Evolutionary conservation across 129 eudicot genomes (phyloP).

Genomic region (Helichrysum umbraculigerum): DNA sequence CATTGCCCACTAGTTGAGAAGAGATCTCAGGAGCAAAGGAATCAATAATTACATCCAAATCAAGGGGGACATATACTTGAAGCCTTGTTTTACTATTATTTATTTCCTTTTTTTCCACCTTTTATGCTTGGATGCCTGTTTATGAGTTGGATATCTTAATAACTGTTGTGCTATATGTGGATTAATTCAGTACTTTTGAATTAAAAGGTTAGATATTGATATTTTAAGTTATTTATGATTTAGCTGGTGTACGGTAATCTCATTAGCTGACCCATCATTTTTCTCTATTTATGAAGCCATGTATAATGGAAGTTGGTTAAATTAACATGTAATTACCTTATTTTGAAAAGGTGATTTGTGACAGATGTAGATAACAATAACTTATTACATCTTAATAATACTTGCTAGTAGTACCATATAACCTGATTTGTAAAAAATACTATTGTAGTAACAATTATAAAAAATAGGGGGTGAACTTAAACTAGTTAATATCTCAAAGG

Average conservation of each 20-base stretch:
- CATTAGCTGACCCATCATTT: too few relatives aligned
- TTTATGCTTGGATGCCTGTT: conserved; percentile 11
- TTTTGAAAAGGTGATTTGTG: neutral
- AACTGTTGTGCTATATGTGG: neutral
- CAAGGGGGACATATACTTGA: conserved; percentile 16
- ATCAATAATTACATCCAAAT: conserved; percentile 17
- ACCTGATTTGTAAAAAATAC: neutral
- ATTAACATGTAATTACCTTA: neutral
- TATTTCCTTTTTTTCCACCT: neutral
- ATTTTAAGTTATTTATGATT: neutral
- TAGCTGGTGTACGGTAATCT: neutral
- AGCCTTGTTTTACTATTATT: neutral
- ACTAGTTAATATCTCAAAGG: conserved; percentile 19
- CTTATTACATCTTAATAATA: too few relatives aligned
- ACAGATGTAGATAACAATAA: neutral
- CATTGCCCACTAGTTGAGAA: neutral
- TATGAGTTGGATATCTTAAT: conserved; percentile 24
- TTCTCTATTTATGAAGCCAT: too few relatives aligned
- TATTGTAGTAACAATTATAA: neutral
- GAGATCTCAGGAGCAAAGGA: conserved; percentile 11
- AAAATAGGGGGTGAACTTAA: neutral
- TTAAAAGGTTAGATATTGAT: conserved; percentile 20
- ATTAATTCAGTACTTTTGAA: neutral
- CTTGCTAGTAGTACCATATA: neutral
- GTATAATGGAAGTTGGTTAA: neutral